Base-by-base conservation (phyloP, 768 basidiomycete genomes). In the Collybia sp. region DNA sequence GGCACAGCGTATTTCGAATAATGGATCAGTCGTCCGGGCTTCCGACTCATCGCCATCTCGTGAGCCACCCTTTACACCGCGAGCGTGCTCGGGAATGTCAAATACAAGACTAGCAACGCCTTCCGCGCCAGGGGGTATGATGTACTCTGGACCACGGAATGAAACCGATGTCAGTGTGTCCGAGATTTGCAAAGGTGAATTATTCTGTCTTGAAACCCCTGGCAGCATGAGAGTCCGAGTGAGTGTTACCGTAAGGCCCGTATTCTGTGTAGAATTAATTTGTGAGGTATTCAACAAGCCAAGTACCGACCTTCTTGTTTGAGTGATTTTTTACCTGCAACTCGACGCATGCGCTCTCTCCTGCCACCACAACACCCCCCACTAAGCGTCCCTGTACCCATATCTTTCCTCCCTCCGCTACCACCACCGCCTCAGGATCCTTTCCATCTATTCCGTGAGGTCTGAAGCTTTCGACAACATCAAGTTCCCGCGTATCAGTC, bases 251-350 rank as follows among this genome's bases (percentile, higher is more conserved):
- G 77, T 74, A 44, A 92, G 59, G 8, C 83, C 80, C 1, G 82
- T 72, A 50, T 88, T 90, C 89, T 91, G 52, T 8, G 46, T 3
- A 12, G 41, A 10, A 33, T 42, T 17, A 11, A 17, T 25, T 48
- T 17, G 47, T 38, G 31, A 43, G 42, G 36, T 35, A 45, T 37
- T 43, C 53, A 30, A 43, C 30, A 37, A 41, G 35, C 38, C 30
- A 48, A 32, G 8, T 19, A 44, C 53, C 15, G 30, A 87, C 89
- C 83, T 85, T 90, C 67, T 85, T 88, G 42, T 68, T 66, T 1
- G 88, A 86, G 58, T 89, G 84, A 55, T 93, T 93, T 71, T 83
- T 89, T 40, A 92, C 82, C 51, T 84, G 80, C 44, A 93, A 63
- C 55, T 89, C 84, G 36, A 92, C 70, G 57, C 82, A 85, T 13